Evolutionary conservation across 306 rosid species (phyloP), one percentile per base, ranked within the genome.

Genomic region (Malus orientalis): DNA sequence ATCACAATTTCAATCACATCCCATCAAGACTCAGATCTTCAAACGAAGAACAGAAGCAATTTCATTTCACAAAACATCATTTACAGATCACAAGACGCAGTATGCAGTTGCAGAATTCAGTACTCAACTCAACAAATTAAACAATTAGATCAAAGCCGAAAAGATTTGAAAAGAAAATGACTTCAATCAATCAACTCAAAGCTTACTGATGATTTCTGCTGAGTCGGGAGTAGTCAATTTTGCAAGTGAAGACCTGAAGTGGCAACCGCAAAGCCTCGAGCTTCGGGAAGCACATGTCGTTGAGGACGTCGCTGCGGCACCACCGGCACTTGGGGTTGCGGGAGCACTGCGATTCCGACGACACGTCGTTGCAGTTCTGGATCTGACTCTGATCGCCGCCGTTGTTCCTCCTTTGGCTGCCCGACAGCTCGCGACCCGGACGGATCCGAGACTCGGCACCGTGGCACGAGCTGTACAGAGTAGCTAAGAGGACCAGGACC

Each of bases 181-280:
- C 67, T 61, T 61, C 30, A 61, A 27, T 16, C 23, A 4, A 36
- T 12, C 9, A 14, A 73, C 22, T 18, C 25, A n/a, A 73, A 49
- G 42, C 42, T 30, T 8, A 6, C 54, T 73, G 55, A 72, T n/a
- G 64, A 73, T 25, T 73, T 73, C 30, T 59, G 77, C 7, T 60
- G 68, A 58, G 62, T 8, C 76, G 67, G 18, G 19, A 25, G 67
- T 61, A 29, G 30, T 58, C 57, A 59, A 44, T 36, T 36, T 25
- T 82, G 77, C 98, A 95, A 59, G 97, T 85, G 77, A 88, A 95
- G 84, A 95, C 93, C 91, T 89, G 84, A 4, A 49, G 77, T 14
- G 98, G 98, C 80, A 95, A 74, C 70, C 98, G 88, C 81, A 70
- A 80, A 15, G 98, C 97, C 76, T 92, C 97, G 16, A 85, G 42